Conservation (phyloP, 371 early-diverging fungal species). For the Mycotypha africana region DNA sequence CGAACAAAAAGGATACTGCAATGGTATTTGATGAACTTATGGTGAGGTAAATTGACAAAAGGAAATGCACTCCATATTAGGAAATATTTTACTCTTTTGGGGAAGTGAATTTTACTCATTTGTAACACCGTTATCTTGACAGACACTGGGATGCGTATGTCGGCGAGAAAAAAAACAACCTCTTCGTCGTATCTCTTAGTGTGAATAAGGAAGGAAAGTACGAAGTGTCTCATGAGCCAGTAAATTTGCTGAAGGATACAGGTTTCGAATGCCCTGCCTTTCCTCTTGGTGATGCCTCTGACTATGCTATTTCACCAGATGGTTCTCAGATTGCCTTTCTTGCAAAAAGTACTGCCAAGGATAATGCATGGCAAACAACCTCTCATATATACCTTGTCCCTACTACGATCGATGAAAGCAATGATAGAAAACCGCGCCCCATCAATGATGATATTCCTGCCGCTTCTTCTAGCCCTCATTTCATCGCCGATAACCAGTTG, state of each 20-base stretch:
- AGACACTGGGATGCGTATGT: conserved; percentile 69
- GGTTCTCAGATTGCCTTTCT: conserved; percentile 66
- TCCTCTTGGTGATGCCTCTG: conserved; percentile 56
- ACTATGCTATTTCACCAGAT: conserved; percentile 61
- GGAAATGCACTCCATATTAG: no score
- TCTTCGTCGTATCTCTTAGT: conserved; percentile 46
- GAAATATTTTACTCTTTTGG: no score
- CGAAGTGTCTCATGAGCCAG: conserved; percentile 26
- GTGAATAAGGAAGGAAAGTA: conserved; percentile 19
- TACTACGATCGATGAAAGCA: conserved; percentile 20
- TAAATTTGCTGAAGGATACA: conserved; percentile 45
- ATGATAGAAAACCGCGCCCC: conserved; percentile 36
- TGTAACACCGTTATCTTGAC: no score
- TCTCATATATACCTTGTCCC: conserved; percentile 63
- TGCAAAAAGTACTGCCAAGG: conserved; percentile 55
- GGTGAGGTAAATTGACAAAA: conserved; percentile 54
- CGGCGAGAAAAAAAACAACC: conserved; percentile 49
- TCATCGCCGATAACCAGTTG: conserved; percentile 59
- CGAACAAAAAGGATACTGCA: conserved; percentile 45
- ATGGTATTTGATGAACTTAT: conserved; percentile 57
- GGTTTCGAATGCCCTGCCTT: conserved; percentile 51
- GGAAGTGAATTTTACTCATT: no score
- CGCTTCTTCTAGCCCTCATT: conserved; percentile 60
- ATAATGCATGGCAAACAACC: conserved; percentile 78
- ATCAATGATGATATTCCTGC: conserved; percentile 59